Evolutionary conservation across 441 rosid species (phyloP), one percentile per base, ranked within the genome.

Genomic region (Biscutella auriculata): DNA sequence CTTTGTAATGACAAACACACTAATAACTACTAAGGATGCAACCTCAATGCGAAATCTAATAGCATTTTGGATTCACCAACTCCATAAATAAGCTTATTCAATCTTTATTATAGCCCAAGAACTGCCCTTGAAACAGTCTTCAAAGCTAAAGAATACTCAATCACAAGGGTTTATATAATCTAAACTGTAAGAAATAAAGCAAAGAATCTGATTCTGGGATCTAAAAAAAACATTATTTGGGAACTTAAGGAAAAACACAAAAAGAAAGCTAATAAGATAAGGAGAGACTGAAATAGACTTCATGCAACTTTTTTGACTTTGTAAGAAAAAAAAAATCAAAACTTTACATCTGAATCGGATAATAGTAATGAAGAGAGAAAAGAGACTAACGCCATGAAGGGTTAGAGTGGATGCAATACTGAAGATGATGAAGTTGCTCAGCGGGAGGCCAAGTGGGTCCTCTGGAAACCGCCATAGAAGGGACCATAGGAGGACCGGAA

Each of bases 361-460:
- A 29, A 57, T 50, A 63, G 35, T 61, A 5, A 26, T 26, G 6
- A 26, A 26, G 14, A 29, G 27, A 55, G 13, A 60, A 35, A 49
- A 21, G 27, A 21, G 19, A n/a, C 32, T 15, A 75, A 84, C 92
- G 80, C 92, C 92, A 84, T 46, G 92, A 72, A 72, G 92, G 88
- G 66, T 82, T 84, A 59, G 92, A 84, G 82, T 84, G 84, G 75
- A 84, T 84, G 84, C 92, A 84, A 79, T 84, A 84, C 58, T 84
- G 85, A 36, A 84, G 92, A 86, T 84, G 85, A 63, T 84, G 92
- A 46, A 82, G 88, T 60, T 84, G 92, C 26, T 84, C 92, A 88
- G 82, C 79, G 29, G 92, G 92, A 65, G 73, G 92, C 92, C 90
- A 88, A 53, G 43, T 72, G 47, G 97, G 77, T 14, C 95, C 90